Evolutionary conservation across 371 early-diverging fungal genomes (phyloP), one percentile per base, ranked within the genome.

Genomic region (Mortierella sp.): DNA sequence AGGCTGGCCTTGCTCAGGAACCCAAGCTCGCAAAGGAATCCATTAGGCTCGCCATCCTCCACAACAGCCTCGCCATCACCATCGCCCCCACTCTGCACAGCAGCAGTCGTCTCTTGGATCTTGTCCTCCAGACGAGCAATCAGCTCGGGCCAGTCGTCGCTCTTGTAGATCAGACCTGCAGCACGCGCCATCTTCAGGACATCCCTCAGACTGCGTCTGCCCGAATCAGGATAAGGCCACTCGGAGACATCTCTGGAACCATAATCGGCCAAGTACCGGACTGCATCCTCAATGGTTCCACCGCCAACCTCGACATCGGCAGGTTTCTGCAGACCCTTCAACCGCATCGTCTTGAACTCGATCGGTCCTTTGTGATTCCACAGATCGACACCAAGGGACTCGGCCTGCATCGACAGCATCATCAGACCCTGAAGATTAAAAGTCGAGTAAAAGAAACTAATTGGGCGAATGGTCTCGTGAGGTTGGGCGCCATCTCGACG

Each of bases 201-300:
- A 57, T 79, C 81, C 2, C 67, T 48, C n/a, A 82, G 31, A 53
- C 74, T 82, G 9, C 73, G 85, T 70, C 48, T 75, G 71, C 73
- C 82, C 0, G 75, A 74, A 43, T 90, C 89, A 24, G 76, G 71
- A 46, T 85, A 88, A 0, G 87, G 83, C 92, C 92, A 92, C 14
- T 84, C 83, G 5, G 86, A 78, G 19, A 87, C 86, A 73, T 90
- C 89, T 24, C 84, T 73, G 24, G 77, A 59, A 13, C 89, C 93
- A 79, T 83, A 90, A 1, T 89, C 87, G 37, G 90, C 43, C 59
- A 93, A 44, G 72, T 82, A 92, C 37, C 90, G 88, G 67, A 91
- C 61, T 3, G 92, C 92, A 37, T 80, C 76, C 40, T 87, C 82
- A 14, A 90, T 82, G 21, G 85, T 80, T 43, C 88, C 89, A 19